phyloP scores from a whole-genome alignment of 1,139 yeast genomes.

The Pneumocystis jirovecii region DNA sequence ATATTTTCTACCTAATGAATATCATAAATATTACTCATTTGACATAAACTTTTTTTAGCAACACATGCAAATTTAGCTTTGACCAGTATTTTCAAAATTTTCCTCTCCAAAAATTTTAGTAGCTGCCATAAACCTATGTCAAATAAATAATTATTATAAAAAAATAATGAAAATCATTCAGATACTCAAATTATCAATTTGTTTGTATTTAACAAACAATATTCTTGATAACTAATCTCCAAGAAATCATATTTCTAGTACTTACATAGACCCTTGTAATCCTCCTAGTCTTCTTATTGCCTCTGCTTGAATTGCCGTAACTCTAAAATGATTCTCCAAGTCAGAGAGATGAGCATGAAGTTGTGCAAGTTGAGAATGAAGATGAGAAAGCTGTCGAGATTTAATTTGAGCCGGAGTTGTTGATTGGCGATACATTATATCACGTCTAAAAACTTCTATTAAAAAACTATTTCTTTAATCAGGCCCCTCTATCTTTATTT shows the following conservation, averaged over 20 bases:
- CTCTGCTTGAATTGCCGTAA: slow-evolving; percentile 43
- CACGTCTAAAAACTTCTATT: background rate
- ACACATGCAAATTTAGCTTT: background rate
- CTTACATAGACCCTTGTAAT: slow-evolving; percentile 42
- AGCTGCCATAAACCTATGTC: slow-evolving; percentile 40
- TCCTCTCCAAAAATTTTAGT: slow-evolving; percentile 38
- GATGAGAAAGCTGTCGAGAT: slow-evolving; percentile 43
- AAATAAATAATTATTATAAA: background rate
- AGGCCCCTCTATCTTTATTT: background rate
- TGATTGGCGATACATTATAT: slow-evolving; percentile 9
- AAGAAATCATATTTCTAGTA: slow-evolving; percentile 7
- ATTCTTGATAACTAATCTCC: background rate
- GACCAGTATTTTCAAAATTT: background rate
- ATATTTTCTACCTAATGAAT: background rate
- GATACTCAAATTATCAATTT: background rate
- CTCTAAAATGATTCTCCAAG: slow-evolving; percentile 39
- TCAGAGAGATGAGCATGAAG: slow-evolving; percentile 45
- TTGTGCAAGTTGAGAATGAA: slow-evolving; percentile 49
- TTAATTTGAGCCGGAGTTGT: slow-evolving; percentile 20
- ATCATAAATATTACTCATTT: background rate
- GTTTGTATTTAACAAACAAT: background rate
- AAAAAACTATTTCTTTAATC: background rate
- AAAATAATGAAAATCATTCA: background rate
- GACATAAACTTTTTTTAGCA: background rate
- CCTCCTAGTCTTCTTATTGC: slow-evolving; percentile 43